Percentiles rank a stretch among this genome's conserved stretches.
Evolutionary conservation across 176 grass and related monocot genomes (phyloP).

Genomic region (Cenchrus purpureus): DNA sequence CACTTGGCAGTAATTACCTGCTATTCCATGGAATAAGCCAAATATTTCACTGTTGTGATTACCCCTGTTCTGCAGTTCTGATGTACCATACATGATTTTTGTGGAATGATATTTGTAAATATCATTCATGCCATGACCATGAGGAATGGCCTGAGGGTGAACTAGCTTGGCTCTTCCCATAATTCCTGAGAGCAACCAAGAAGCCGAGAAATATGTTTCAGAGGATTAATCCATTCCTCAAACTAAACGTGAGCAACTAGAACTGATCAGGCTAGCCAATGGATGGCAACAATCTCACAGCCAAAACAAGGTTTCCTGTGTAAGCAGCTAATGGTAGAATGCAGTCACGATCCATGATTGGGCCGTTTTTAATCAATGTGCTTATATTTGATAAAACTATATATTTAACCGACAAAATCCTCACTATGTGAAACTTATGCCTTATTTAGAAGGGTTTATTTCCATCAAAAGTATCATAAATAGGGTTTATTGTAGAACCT

Average conservation of each 20-base stretch:
- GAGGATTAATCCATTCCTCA: not conserved
- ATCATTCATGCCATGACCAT: not conserved
- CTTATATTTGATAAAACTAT: not conserved
- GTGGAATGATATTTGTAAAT: not conserved
- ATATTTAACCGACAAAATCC: not conserved
- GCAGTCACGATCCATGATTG: not conserved
- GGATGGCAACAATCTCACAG: conserved; percentile 12
- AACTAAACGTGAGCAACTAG: not conserved
- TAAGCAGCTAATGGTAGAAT: not conserved
- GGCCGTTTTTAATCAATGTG: not conserved
- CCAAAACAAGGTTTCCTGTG: not conserved
- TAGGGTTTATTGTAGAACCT: not conserved
- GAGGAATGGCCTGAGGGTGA: not conserved
- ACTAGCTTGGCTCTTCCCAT: not conserved
- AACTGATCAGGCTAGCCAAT: not conserved
- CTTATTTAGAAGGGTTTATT: not conserved
- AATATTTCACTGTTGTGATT: not conserved
- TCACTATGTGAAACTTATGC: not conserved
- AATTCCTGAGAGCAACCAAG: not conserved
- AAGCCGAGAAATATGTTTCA: not conserved
- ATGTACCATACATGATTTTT: not conserved
- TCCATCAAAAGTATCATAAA: not conserved
- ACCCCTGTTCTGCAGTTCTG: not conserved
- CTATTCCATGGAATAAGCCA: not conserved
- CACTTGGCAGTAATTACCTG: not conserved